These are phyloP conservation scores for Salvia sclarea DNA, from an alignment of 305 asterid genomes.

Conservation along the genomic window DNA sequence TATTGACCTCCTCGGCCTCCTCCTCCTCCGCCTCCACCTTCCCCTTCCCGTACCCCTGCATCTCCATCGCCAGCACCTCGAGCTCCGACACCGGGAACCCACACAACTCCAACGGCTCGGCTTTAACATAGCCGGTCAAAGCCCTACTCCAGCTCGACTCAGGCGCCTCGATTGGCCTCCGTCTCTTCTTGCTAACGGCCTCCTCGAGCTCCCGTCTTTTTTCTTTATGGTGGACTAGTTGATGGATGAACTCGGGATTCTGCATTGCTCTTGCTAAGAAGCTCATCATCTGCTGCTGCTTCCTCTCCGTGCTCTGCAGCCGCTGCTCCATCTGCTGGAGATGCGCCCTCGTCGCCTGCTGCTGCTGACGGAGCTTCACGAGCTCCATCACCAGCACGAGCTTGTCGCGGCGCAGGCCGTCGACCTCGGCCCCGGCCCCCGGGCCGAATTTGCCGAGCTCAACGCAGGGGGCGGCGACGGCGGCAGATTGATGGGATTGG, in stretches of 20 bases:
- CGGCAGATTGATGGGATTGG: slow-evolving; percentile 37
- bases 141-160: slow-evolving; percentile 35
- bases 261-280: slow-evolving; percentile 73
- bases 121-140: too few species aligned
- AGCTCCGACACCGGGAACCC: slow-evolving; percentile 57
- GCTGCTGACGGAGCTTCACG: slow-evolving; percentile 63
- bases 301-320: slow-evolving; percentile 58
- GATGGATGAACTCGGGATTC: slow-evolving; percentile 64
- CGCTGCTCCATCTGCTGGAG: slow-evolving; percentile 59
- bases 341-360: slow-evolving; percentile 47
- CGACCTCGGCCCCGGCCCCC: slow-evolving; percentile 48
- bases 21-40: slow-evolving; percentile 40
- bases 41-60: slow-evolving; percentile 59
- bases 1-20: slow-evolving; percentile 27
- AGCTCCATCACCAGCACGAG: slow-evolving; percentile 52
- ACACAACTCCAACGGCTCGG: slow-evolving; percentile 35
- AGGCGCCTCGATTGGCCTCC: slow-evolving; percentile 41
- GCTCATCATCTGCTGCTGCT: slow-evolving; percentile 78
- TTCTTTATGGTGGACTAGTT: slow-evolving; percentile 59
- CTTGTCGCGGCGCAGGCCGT: slow-evolving; percentile 54
- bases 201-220: slow-evolving; percentile 55
- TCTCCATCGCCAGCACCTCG: slow-evolving; percentile 73
- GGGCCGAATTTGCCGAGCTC: slow-evolving; percentile 55
- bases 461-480: slow-evolving; percentile 47
- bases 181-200: slow-evolving; percentile 45